phyloP scores from a whole-genome alignment of 345 rosid genomes.

The Luvunga scandens region DNA sequence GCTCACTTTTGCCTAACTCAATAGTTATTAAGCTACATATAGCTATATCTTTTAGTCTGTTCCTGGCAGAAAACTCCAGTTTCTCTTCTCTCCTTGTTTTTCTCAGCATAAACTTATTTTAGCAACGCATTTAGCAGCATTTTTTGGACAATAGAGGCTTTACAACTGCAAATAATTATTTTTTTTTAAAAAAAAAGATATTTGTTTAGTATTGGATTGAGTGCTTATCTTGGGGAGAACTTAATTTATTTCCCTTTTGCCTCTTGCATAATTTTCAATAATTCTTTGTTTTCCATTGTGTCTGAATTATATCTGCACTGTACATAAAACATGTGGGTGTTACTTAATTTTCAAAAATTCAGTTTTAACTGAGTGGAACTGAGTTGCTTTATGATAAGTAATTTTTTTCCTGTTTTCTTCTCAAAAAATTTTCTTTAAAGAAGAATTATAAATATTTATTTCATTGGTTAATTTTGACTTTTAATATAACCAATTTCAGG shows the following conservation, averaged over 20 bases:
- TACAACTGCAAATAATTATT: not conserved
- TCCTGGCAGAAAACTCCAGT: not conserved
- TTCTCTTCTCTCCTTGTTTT: not conserved
- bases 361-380: not conserved
- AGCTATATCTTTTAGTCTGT: not conserved
- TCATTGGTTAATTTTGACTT: slow-evolving; percentile 3
- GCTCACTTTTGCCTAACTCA: not conserved
- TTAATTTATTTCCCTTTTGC: not conserved
- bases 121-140: no score
- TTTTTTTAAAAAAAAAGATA: no score
- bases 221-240: not conserved
- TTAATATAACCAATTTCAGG: slow-evolving; percentile 28
- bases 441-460: not conserved
- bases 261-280: not conserved
- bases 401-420: not conserved
- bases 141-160: not conserved
- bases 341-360: not conserved
- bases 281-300: not conserved
- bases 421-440: not conserved
- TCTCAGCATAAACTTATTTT: not conserved
- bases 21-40: not conserved
- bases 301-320: not conserved
- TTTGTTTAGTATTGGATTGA: not conserved
- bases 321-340: not conserved
- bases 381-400: not conserved